phyloP scores from a whole-genome alignment of 768 basidiomycete genomes.

The Lactarius hatsudake region DNA sequence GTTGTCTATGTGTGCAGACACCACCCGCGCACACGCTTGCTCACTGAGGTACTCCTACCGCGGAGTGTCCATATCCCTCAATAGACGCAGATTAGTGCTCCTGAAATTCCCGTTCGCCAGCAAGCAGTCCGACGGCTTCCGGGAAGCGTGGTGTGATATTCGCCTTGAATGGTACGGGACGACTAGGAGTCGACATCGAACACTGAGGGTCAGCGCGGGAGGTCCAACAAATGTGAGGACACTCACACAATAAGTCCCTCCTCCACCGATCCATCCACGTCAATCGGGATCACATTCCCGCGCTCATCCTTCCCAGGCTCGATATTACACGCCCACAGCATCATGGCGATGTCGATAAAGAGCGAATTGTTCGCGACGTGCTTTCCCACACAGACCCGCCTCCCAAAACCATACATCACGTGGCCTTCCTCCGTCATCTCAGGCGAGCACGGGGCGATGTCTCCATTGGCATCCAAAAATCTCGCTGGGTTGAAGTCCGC shows the following conservation, averaged over 20 bases:
- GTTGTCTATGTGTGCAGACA: no score
- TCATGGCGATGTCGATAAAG: conserved; percentile 34
- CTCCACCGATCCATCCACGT: background rate
- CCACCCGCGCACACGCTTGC: no score
- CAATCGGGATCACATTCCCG: background rate
- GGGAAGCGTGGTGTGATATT: conserved; percentile 3
- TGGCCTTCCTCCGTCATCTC: conserved; percentile 34
- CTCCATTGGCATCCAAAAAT: conserved; percentile 29
- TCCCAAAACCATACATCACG: conserved; percentile 32
- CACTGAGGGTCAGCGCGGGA: background rate
- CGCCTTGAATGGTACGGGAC: conserved; percentile 3
- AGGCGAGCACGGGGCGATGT: conserved; percentile 17
- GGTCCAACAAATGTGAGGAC: no score
- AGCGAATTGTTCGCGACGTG: conserved; percentile 31
- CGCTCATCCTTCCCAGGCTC: background rate
- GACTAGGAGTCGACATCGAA: background rate
- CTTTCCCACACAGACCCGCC: conserved; percentile 21
- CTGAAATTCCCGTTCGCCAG: conserved; percentile 8
- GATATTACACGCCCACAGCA: conserved; percentile 32
- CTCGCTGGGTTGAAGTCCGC: conserved; percentile 29
- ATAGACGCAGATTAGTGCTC: conserved; percentile 20
- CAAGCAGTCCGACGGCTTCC: background rate
- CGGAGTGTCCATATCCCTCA: no score
- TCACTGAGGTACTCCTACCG: no score
- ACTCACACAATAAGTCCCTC: conserved; percentile 1